Evolutionary conservation across 2,329 filamentous ascomycete species (phyloP).

Genomic region (Pseudogymnoascus destructans): DNA sequence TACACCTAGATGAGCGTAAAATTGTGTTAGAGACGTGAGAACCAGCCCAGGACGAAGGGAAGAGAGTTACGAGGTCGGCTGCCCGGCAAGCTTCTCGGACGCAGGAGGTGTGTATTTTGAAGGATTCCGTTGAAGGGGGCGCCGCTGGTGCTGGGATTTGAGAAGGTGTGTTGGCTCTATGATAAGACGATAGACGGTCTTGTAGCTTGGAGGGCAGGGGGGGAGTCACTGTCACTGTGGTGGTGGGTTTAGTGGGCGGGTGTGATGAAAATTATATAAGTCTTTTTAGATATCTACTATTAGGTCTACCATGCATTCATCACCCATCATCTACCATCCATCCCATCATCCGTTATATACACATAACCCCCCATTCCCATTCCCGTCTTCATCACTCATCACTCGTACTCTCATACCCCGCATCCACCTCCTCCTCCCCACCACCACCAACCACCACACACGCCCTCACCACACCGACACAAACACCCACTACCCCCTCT

Average conservation of each 20-base stretch:
- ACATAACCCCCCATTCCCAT: slow-evolving; percentile 19
- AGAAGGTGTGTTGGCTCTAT: not conserved
- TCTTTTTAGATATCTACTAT: not conserved
- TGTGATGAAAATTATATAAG: not conserved
- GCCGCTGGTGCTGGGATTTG: not conserved
- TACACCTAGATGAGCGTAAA: not conserved
- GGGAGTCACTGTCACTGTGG: not conserved
- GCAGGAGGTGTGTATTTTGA: not conserved
- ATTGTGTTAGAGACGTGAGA: not conserved
- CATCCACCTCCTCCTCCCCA: slow-evolving; percentile 45
- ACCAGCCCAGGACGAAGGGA: not conserved
- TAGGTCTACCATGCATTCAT: not conserved
- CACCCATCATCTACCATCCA: not conserved
- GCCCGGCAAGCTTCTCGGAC: not conserved
- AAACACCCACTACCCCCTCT: slow-evolving; percentile 41
- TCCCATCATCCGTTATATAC: slow-evolving; percentile 8
- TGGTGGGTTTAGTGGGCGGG: not conserved
- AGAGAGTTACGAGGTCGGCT: not conserved
- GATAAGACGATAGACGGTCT: not conserved
- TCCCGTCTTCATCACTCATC: slow-evolving; percentile 25
- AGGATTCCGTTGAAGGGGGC: not conserved
- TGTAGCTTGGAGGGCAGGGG: not conserved
- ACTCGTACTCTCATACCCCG: slow-evolving; percentile 46
- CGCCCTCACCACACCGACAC: slow-evolving; percentile 41
- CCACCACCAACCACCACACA: slow-evolving; percentile 27